Conservation (phyloP, 352 stramenopile genomes). For the Salisapilia sapeloensis region DNA sequence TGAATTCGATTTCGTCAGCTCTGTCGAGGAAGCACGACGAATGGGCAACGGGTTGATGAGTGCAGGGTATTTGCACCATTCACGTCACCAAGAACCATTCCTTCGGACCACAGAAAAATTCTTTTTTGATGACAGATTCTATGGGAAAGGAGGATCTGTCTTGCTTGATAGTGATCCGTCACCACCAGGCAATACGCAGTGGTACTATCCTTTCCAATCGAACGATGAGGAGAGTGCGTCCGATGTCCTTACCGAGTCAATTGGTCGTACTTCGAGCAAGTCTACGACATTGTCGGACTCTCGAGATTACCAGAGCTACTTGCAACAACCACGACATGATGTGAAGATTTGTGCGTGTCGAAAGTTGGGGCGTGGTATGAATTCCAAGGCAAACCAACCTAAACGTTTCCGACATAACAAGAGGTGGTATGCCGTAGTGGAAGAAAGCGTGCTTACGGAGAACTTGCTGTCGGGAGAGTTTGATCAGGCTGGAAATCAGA, state of each 20-base stretch:
- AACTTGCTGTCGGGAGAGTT: slow-evolving; percentile 12
- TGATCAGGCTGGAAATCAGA: slow-evolving; percentile 8
- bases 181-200: no score
- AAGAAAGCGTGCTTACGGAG: slow-evolving; percentile 15
- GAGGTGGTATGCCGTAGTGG: slow-evolving; percentile 22
- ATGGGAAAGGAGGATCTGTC: no score
- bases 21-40: slow-evolving; percentile 21
- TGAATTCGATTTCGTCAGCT: slow-evolving; percentile 28
- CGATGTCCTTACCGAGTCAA: no score
- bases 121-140: slow-evolving; percentile 29
- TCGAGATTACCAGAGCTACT: no score
- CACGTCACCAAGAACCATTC: slow-evolving; percentile 22
- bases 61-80: slow-evolving; percentile 43
- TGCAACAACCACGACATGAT: no score
- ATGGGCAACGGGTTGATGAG: slow-evolving; percentile 49
- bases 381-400: slow-evolving; percentile 8
- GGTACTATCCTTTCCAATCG: no score
- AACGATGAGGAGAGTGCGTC: no score
- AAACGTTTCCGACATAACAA: slow-evolving; percentile 30
- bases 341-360: slow-evolving; percentile 19
- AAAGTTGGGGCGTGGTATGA: slow-evolving; percentile 21
- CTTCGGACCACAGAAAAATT: slow-evolving; percentile 26
- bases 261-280: no score
- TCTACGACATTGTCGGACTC: no score
- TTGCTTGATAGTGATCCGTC: no score